phyloP scores from a whole-genome alignment of 2,329 filamentous ascomycete genomes.

The Hymenoscyphus scutula region DNA sequence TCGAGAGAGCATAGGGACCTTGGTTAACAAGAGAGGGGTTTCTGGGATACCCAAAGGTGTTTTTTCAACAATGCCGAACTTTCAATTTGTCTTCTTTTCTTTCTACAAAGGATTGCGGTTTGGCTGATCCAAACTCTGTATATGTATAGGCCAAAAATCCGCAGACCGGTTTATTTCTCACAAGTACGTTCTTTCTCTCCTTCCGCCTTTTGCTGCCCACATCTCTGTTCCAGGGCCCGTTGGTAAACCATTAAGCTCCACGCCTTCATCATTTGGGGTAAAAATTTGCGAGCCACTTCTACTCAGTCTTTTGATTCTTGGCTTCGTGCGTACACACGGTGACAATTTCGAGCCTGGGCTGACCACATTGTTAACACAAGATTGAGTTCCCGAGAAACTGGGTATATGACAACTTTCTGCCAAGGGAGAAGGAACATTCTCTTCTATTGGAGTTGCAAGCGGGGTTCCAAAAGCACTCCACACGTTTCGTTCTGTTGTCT shows the following conservation, averaged over 20 bases:
- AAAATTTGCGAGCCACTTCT: slow-evolving; percentile 35
- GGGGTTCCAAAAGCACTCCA: slow-evolving; percentile 21
- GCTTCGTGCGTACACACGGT: slow-evolving; percentile 6
- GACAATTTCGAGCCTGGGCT: background rate
- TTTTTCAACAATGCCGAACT: slow-evolving; percentile 1
- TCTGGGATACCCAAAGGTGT: background rate
- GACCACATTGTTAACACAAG: background rate
- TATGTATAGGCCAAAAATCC: background rate
- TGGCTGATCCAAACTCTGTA: slow-evolving; percentile 1
- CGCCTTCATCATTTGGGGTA: slow-evolving; percentile 27
- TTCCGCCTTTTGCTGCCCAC: slow-evolving; percentile 25
- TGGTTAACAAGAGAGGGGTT: slow-evolving; percentile 4
- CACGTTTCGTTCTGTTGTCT: slow-evolving; percentile 15
- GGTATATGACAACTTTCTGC: background rate
- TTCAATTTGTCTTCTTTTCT: slow-evolving; percentile 4
- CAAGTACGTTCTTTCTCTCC: slow-evolving; percentile 31
- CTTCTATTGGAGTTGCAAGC: slow-evolving; percentile 21
- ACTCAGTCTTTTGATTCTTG: slow-evolving; percentile 26
- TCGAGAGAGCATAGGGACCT: background rate
- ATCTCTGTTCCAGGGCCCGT: slow-evolving; percentile 26
- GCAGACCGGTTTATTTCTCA: slow-evolving; percentile 9
- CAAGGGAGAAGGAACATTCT: background rate
- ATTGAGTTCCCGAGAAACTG: background rate
- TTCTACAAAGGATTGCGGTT: background rate
- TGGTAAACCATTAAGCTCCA: slow-evolving; percentile 33